Evolutionary conservation across 768 basidiomycete genomes (phyloP).

Genomic region (Leccinellum albellum): DNA sequence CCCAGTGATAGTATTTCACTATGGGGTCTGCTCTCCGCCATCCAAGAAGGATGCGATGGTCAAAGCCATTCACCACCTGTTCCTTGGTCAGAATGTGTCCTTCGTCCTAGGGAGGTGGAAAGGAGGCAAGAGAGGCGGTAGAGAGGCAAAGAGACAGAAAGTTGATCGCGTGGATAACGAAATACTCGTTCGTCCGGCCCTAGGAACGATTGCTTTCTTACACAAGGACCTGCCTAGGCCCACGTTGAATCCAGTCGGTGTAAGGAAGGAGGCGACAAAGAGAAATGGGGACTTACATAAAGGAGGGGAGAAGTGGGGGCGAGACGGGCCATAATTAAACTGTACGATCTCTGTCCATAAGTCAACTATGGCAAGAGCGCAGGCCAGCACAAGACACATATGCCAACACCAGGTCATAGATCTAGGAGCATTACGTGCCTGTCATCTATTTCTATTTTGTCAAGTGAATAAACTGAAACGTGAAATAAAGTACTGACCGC

Average conservation of each 20-base stretch:
- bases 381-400: neutral
- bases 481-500: conserved; percentile 44
- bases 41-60: neutral
- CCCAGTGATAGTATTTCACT: too few species aligned
- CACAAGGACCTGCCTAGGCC: too few species aligned
- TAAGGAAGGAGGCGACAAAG: neutral
- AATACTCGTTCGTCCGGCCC: neutral
- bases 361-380: neutral
- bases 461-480: neutral
- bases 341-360: neutral
- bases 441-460: neutral
- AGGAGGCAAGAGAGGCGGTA: neutral
- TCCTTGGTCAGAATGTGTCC: neutral
- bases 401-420: neutral
- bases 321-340: neutral
- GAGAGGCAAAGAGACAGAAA: neutral
- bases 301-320: neutral
- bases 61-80: neutral
- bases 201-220: too few species aligned
- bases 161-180: neutral
- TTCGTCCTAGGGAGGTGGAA: neutral
- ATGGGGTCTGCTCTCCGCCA: too few species aligned
- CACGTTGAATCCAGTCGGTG: neutral
- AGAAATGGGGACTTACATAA: neutral
- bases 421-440: conserved; percentile 50